Evolutionary conservation across 768 basidiomycete genomes (phyloP).

Genomic region (Lactifluus pinguis): DNA sequence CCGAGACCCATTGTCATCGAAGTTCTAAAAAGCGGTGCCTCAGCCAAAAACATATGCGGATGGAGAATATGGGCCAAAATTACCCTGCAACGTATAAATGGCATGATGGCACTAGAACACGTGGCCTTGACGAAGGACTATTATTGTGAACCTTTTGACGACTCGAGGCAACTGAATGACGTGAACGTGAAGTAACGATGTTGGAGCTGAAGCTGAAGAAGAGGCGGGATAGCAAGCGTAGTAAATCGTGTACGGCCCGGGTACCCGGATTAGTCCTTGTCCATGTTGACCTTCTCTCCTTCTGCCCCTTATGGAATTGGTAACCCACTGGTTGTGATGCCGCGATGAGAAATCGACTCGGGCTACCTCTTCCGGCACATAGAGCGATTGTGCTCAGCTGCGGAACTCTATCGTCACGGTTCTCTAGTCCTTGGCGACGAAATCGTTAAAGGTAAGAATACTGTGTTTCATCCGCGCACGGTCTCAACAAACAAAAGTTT

Average conservation of each 20-base stretch:
- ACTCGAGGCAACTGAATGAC: background rate
- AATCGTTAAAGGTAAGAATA: background rate
- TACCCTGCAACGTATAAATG: background rate
- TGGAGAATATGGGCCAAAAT: background rate
- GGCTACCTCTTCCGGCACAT: too few relatives aligned
- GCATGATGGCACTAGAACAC: background rate
- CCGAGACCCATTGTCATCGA: slow-evolving; percentile 3
- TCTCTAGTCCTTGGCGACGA: background rate
- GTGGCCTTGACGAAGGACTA: background rate
- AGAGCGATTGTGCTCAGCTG: background rate
- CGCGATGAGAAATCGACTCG: too few relatives aligned
- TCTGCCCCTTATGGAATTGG: too few relatives aligned
- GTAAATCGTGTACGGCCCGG: background rate
- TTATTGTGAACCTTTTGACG: background rate
- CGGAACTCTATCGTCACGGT: background rate
- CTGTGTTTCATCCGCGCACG: background rate
- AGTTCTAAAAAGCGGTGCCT: slow-evolving; percentile 2
- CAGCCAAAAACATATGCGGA: background rate
- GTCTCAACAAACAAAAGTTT: background rate
- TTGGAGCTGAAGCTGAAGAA: too few relatives aligned
- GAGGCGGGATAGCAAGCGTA: too few relatives aligned
- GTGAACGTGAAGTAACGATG: background rate
- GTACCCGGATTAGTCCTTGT: background rate
- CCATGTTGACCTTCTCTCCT: too few relatives aligned
- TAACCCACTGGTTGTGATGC: too few relatives aligned